Conservation (phyloP, 1,284 basidiomycete genomes). For the Sutorius eximius region DNA sequence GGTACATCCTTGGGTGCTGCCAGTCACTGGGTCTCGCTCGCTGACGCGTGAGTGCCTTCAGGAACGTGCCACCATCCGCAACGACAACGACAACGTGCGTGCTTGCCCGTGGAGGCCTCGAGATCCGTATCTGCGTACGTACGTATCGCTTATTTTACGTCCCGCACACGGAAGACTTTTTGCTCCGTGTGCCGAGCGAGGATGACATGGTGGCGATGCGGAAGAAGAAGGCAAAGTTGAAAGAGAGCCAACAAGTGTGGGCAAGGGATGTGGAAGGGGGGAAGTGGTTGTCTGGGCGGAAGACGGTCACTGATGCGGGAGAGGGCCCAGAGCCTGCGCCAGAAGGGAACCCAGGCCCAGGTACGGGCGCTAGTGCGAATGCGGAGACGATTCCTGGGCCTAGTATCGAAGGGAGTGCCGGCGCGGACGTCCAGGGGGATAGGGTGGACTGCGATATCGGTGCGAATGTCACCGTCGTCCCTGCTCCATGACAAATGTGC, state of each 20-base stretch:
- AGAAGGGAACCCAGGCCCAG: not conserved
- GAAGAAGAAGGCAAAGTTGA: slow-evolving; percentile 6
- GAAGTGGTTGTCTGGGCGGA: slow-evolving; percentile 12
- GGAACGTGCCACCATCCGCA: slow-evolving; percentile 44
- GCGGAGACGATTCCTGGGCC: not conserved
- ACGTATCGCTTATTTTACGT: slow-evolving; percentile 88
- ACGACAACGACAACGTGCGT: slow-evolving; percentile 44
- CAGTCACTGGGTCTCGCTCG: not conserved
- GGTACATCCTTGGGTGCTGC: slow-evolving; percentile 44
- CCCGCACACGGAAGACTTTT: slow-evolving; percentile 66
- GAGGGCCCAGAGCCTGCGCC: not conserved
- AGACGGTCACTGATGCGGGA: not conserved
- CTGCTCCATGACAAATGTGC: slow-evolving; percentile 12
- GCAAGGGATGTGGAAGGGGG: slow-evolving; percentile 16
- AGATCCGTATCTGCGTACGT: slow-evolving; percentile 80
- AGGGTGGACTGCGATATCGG: not conserved
- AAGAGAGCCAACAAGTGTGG: slow-evolving; percentile 17
- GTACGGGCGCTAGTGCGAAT: not conserved
- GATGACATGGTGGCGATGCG: slow-evolving; percentile 5
- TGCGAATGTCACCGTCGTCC: not conserved
- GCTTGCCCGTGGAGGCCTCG: slow-evolving; percentile 59
- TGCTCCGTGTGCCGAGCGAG: slow-evolving; percentile 38
- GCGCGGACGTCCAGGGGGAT: not conserved
- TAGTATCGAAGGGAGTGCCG: not conserved
- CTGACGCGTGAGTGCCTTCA: slow-evolving; percentile 20